A percentile compares a stretch with the other conserved stretches of the same genome.
These are phyloP conservation scores for Zangia roseola DNA, from an alignment of 768 basidiomycete genomes.

Conservation along the genomic window DNA sequence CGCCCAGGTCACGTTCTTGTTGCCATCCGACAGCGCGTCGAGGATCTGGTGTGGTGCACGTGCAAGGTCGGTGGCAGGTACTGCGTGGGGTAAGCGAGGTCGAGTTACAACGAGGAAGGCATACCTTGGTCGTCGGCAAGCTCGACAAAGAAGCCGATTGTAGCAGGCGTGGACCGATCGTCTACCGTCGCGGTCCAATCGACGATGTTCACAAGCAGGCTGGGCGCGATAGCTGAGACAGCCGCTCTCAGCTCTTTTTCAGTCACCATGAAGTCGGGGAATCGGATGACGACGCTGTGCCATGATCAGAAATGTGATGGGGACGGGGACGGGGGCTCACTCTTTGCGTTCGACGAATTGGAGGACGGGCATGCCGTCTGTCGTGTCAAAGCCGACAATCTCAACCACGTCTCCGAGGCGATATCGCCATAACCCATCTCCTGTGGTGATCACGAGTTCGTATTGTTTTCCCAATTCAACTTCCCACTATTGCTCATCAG, in stretches of 20 bases:
- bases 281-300: conserved; percentile 6
- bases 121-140: conserved; percentile 5
- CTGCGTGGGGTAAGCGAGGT: too few species aligned
- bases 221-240: background rate
- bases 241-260: conserved; percentile 11
- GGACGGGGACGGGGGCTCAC: background rate
- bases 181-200: conserved; percentile 17
- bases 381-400: conserved; percentile 18
- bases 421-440: conserved; percentile 23
- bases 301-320: too few species aligned
- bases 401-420: conserved; percentile 21
- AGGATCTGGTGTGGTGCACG: conserved; percentile 5
- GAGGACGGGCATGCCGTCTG: conserved; percentile 19
- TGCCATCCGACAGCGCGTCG: conserved; percentile 1
- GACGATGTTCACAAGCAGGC: background rate
- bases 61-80: background rate
- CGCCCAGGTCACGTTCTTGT: background rate
- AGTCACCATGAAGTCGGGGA: conserved; percentile 10
- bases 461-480: conserved; percentile 12
- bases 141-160: conserved; percentile 18
- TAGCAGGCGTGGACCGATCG: conserved; percentile 3
- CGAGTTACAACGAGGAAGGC: background rate
- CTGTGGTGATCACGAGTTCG: conserved; percentile 19
- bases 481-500: conserved; percentile 18
- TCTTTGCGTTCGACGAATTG: conserved; percentile 12